These are phyloP conservation scores for Naumovozyma castellii DNA, from an alignment of 805 yeast genomes.

Conservation along the genomic window DNA sequence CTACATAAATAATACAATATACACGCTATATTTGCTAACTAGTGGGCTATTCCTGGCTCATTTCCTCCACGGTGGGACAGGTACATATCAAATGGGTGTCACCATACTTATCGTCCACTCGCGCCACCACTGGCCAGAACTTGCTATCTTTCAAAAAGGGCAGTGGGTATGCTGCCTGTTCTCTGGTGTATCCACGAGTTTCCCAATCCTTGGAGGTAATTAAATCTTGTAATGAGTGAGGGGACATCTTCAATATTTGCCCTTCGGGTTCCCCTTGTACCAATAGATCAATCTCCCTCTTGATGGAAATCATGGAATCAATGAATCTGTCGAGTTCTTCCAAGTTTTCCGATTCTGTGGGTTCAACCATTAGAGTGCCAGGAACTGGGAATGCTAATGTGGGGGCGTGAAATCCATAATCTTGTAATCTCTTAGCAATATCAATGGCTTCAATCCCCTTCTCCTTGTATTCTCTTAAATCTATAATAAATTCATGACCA, in stretches of 20 bases:
- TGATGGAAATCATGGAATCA: constrained; percentile 75
- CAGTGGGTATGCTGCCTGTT: constrained; percentile 87
- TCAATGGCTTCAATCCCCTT: constrained; percentile 88
- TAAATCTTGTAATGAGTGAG: constrained; percentile 80
- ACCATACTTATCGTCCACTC: constrained; percentile 92
- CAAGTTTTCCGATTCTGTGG: constrained; percentile 88
- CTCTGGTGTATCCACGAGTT: constrained; percentile 78
- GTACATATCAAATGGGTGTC: constrained; percentile 89
- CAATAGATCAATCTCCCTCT: constrained; percentile 68
- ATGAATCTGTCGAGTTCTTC: constrained; percentile 86
- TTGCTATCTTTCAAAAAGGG: constrained; percentile 63
- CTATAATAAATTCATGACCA: constrained; percentile 94
- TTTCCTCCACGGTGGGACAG: constrained; percentile 78
- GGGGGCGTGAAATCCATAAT: constrained; percentile 98
- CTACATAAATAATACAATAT: too few relatives aligned
- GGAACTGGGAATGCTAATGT: constrained; percentile 98
- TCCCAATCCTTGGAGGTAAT: constrained; percentile 66
- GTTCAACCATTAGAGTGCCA: constrained; percentile 95
- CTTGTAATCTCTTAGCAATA: constrained; percentile 93
- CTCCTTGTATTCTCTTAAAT: constrained; percentile 73
- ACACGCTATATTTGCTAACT: too few relatives aligned
- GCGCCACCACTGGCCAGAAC: constrained; percentile 91
- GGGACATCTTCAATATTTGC: constrained; percentile 73
- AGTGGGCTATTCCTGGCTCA: too few relatives aligned
- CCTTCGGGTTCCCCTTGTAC: constrained; percentile 61